phyloP scores from a whole-genome alignment of 1,284 basidiomycete species.

The Sporisorium graminicola region DNA sequence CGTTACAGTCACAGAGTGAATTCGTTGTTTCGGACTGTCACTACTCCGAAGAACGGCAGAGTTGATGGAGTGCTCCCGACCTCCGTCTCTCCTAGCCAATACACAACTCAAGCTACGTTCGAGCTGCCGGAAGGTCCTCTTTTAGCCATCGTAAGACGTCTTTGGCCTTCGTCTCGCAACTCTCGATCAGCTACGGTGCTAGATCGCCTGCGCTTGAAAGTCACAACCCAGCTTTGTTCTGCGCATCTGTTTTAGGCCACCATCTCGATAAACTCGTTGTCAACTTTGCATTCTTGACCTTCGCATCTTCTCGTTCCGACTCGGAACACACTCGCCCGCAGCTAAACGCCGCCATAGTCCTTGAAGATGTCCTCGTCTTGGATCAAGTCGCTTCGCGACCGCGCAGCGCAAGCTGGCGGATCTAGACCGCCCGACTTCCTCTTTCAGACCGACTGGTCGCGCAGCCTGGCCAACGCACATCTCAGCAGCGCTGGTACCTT shows the following conservation, averaged over 20 bases:
- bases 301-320: too few relatives aligned
- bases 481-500: constrained; percentile 53
- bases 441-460: constrained; percentile 45
- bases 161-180: neutral
- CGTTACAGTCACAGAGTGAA: too few relatives aligned
- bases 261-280: neutral
- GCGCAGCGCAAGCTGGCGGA: constrained; percentile 26
- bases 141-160: neutral
- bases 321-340: too few relatives aligned
- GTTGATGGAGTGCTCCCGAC: neutral
- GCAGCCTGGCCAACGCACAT: constrained; percentile 45
- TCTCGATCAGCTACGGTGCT: neutral
- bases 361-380: constrained; percentile 38
- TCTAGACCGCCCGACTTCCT: constrained; percentile 37
- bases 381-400: constrained; percentile 46
- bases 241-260: neutral
- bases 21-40: neutral
- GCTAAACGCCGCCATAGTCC: too few relatives aligned
- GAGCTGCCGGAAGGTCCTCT: neutral
- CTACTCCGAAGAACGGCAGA: neutral
- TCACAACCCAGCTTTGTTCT: neutral
- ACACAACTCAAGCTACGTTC: too few relatives aligned
- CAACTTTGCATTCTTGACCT: neutral
- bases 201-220: neutral
- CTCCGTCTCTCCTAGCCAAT: neutral